Evolutionary conservation across 176 grass and related monocot species (phyloP).

Genomic region (Hordeum marinum): DNA sequence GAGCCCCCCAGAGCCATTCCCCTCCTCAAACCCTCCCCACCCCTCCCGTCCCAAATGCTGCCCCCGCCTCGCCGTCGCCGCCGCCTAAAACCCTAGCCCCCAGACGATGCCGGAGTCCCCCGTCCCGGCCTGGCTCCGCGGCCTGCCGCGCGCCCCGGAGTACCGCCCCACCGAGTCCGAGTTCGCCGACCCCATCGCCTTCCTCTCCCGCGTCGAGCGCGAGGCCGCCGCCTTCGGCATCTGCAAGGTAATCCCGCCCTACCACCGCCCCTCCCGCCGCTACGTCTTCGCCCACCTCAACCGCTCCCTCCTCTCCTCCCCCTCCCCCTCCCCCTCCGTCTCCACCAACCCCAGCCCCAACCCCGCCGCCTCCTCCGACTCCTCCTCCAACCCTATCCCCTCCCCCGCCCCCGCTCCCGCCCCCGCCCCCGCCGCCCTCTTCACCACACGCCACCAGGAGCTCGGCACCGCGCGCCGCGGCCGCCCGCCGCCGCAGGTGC

Average conservation of each 20-base stretch:
- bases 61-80: slow-evolving; percentile 22
- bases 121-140: slow-evolving; percentile 59
- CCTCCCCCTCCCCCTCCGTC: background rate
- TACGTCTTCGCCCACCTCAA: slow-evolving; percentile 82
- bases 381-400: background rate
- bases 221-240: slow-evolving; percentile 86
- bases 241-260: slow-evolving; percentile 95
- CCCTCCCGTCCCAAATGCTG: slow-evolving; percentile 31
- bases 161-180: slow-evolving; percentile 97
- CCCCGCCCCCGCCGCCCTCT: slow-evolving; percentile 16
- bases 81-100: slow-evolving; percentile 14
- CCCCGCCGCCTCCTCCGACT: background rate
- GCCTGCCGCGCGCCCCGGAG: slow-evolving; percentile 84
- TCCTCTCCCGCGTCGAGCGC: slow-evolving; percentile 84
- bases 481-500: slow-evolving; percentile 37
- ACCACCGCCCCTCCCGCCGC: slow-evolving; percentile 68
- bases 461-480: slow-evolving; percentile 45
- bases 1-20: background rate
- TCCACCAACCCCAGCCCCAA: background rate
- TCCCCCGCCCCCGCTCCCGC: background rate
- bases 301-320: slow-evolving; percentile 47
- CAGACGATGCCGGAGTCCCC: background rate
- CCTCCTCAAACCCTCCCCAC: slow-evolving; percentile 8
- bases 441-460: slow-evolving; percentile 77
- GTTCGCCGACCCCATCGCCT: slow-evolving; percentile 96